phyloP scores from a whole-genome alignment of 768 basidiomycete species.

The Inosperma sp. region DNA sequence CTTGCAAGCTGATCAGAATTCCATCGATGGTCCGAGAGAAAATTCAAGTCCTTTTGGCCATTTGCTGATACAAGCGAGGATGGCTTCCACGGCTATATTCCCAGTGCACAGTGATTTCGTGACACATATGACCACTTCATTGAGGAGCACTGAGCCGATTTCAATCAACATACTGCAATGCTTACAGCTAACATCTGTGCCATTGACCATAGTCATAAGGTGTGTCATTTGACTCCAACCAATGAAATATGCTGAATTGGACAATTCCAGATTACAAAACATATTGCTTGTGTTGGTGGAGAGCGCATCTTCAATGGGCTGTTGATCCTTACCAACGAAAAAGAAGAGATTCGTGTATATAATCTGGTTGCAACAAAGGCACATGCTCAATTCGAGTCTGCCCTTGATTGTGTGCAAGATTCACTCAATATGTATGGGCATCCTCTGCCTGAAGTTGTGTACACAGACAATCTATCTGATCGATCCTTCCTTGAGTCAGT shows the following conservation, averaged over 20 bases:
- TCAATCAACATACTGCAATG: conserved; percentile 11
- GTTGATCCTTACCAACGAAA: conserved; percentile 6
- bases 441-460: conserved; percentile 20
- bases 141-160: conserved; percentile 8
- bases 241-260: neutral
- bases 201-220: conserved; percentile 14
- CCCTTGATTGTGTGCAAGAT: conserved; percentile 18
- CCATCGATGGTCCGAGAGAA: neutral
- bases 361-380: conserved; percentile 27
- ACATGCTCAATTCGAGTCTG: conserved; percentile 27
- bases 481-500: conserved; percentile 18
- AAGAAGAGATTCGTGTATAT: neutral
- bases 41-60: neutral
- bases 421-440: conserved; percentile 29
- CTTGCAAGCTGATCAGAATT: neutral
- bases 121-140: neutral
- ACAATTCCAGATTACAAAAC: conserved; percentile 2
- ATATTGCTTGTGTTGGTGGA: neutral
- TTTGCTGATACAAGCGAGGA: neutral
- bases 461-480: conserved; percentile 30
- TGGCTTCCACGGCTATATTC: conserved; percentile 6
- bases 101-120: neutral
- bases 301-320: conserved; percentile 5
- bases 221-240: neutral
- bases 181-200: conserved; percentile 6